Evolutionary conservation across 2,329 filamentous ascomycete genomes (phyloP).

Genomic region (Paecilomyces niveus): DNA sequence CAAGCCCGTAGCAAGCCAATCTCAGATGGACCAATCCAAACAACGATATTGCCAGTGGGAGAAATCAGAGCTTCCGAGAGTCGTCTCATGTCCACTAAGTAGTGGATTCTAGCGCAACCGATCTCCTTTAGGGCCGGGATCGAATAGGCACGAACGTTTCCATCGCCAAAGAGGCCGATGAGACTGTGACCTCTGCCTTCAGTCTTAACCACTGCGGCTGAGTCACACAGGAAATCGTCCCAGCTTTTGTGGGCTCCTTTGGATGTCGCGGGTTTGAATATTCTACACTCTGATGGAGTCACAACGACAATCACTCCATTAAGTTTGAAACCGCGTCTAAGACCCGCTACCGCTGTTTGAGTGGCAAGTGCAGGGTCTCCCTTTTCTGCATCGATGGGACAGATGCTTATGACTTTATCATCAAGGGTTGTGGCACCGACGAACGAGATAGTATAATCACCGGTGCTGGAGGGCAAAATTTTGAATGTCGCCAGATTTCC

Average conservation of each 20-base stretch:
- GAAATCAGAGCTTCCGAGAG: conserved; percentile 64
- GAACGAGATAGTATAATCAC: conserved; percentile 64
- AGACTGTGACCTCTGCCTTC: conserved; percentile 71
- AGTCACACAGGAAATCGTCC: conserved; percentile 74
- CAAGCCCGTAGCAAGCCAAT: conserved; percentile 76
- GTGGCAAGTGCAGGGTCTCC: conserved; percentile 71
- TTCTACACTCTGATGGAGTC: conserved; percentile 64
- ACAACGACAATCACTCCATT: conserved; percentile 77
- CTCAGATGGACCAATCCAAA: conserved; percentile 84
- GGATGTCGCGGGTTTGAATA: conserved; percentile 75
- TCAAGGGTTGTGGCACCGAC: conserved; percentile 62
- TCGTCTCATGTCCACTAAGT: conserved; percentile 67
- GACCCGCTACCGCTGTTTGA: conserved; percentile 64
- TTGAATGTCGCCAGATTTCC: conserved; percentile 88
- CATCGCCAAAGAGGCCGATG: conserved; percentile 78
- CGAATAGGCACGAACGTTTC: conserved; percentile 69
- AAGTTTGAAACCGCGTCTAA: conserved; percentile 67
- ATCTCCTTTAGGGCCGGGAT: conserved; percentile 87
- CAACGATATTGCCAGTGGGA: conserved; percentile 71
- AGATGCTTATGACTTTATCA: conserved; percentile 66
- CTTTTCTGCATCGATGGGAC: conserved; percentile 69
- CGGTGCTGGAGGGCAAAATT: conserved; percentile 63
- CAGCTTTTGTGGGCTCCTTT: conserved; percentile 93
- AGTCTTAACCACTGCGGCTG: conserved; percentile 68
- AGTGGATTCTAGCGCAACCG: conserved; percentile 54